Evolutionary conservation across 352 stramenopile species (phyloP).

Genomic region (Globisporangium yorkense): DNA sequence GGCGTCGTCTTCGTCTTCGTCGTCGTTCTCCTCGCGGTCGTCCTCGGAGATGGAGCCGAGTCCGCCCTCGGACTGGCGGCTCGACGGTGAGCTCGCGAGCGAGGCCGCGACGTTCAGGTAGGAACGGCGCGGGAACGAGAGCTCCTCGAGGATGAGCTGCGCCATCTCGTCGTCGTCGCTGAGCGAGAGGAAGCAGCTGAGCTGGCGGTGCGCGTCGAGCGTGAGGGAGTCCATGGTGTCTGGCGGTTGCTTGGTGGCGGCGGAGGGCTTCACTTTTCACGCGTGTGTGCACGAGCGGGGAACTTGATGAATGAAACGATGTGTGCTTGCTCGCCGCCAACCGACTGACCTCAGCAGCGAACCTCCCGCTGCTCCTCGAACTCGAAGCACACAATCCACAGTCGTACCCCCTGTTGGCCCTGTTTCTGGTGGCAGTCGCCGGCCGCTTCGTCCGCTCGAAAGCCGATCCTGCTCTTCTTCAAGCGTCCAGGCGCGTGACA

Average conservation of each 20-base stretch:
- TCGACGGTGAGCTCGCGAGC: conserved; percentile 58
- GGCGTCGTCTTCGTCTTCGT: conserved; percentile 12
- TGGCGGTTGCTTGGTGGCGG: neutral
- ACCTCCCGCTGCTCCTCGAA: neutral
- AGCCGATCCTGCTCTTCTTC: neutral
- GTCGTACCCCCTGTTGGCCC: neutral
- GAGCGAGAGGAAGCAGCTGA: conserved; percentile 70
- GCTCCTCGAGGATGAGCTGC: conserved; percentile 72
- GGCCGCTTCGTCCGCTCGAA: neutral
- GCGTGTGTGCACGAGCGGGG: neutral
- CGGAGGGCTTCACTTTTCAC: neutral
- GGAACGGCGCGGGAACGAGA: conserved; percentile 48
- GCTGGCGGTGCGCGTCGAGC: conserved; percentile 49
- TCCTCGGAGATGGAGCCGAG: conserved; percentile 76
- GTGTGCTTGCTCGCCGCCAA: neutral
- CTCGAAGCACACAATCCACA: neutral
- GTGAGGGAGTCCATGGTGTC: conserved; percentile 31
- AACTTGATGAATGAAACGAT: conserved; percentile 11
- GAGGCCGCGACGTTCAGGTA: conserved; percentile 53
- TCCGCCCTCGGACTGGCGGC: conserved; percentile 34
- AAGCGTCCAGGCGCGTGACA: neutral
- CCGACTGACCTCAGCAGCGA: neutral
- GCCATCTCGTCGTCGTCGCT: conserved; percentile 66
- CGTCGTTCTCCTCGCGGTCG: conserved; percentile 44
- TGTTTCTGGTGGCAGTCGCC: neutral